Conservation (phyloP, 768 basidiomycete species). For the Suillus luteus region DNA sequence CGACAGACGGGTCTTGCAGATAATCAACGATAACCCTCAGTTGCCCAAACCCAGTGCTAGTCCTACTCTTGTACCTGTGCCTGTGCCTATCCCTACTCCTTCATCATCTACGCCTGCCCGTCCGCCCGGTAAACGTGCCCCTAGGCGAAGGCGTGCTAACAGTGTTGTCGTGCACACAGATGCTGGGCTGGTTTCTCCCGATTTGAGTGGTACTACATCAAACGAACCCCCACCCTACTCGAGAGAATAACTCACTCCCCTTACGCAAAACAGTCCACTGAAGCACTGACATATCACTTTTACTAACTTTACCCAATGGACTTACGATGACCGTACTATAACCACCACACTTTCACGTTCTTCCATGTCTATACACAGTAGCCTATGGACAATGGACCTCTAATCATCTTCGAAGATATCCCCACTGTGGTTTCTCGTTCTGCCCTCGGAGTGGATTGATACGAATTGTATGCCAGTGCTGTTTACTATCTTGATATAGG, state of each 20-base stretch:
- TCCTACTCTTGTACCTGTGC: background rate
- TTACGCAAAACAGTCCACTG: background rate
- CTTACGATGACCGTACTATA: slow-evolving; percentile 6
- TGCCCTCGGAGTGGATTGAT: background rate
- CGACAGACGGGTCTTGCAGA: slow-evolving; percentile 31
- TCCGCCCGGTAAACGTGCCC: background rate
- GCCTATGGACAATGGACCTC: slow-evolving; percentile 21
- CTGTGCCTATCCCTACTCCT: background rate
- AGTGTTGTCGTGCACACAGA: slow-evolving; percentile 30
- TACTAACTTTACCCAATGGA: slow-evolving; percentile 13
- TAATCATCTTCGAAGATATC: slow-evolving; percentile 11
- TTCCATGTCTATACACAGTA: slow-evolving; percentile 17
- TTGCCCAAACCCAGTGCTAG: slow-evolving; percentile 19
- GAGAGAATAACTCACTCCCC: slow-evolving; percentile 7
- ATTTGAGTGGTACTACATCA: background rate
- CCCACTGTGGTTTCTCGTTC: background rate
- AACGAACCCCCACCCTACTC: slow-evolving; percentile 29
- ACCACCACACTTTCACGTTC: slow-evolving; percentile 10
- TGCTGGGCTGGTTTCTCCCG: slow-evolving; percentile 22
- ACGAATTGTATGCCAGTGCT: background rate
- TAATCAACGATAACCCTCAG: slow-evolving; percentile 27
- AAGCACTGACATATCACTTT: background rate
- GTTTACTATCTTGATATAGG: background rate
- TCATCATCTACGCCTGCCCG: slow-evolving; percentile 3
- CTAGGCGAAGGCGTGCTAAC: slow-evolving; percentile 3